Percentiles rank a stretch among this genome's conserved stretches.
These are phyloP conservation scores for Entonaema liquescens DNA, from an alignment of 495 filamentous ascomycete genomes.

Conservation along the genomic window DNA sequence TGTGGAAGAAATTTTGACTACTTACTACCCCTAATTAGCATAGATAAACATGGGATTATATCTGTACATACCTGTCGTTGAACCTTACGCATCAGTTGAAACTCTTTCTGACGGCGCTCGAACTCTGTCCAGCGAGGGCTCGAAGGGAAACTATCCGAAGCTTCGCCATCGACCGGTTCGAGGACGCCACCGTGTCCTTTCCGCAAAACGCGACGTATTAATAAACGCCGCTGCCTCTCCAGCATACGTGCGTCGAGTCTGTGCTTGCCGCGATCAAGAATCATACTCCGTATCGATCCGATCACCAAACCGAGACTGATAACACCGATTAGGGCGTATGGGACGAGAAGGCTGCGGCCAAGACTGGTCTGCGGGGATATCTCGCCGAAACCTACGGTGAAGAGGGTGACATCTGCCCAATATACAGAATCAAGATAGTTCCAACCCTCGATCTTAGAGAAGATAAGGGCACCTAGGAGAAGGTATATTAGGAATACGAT, in stretches of 20 bases:
- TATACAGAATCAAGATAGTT: slow-evolving; percentile 80
- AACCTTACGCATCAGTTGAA: slow-evolving; percentile 83
- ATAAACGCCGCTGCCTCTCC: slow-evolving; percentile 69
- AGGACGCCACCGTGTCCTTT: slow-evolving; percentile 60
- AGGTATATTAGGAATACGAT: slow-evolving; percentile 81
- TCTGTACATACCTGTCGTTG: slow-evolving; percentile 57
- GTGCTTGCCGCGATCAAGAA: slow-evolving; percentile 77
- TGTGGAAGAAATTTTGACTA: not conserved
- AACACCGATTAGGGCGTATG: slow-evolving; percentile 82
- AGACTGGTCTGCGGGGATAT: slow-evolving; percentile 62
- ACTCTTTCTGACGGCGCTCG: slow-evolving; percentile 75
- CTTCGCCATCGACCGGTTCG: slow-evolving; percentile 54
- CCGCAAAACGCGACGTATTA: slow-evolving; percentile 61
- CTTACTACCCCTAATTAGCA: slow-evolving; percentile 32
- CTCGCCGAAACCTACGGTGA: slow-evolving; percentile 85
- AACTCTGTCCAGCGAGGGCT: slow-evolving; percentile 54
- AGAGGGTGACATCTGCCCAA: slow-evolving; percentile 83
- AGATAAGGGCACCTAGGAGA: slow-evolving; percentile 76
- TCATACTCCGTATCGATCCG: slow-evolving; percentile 80
- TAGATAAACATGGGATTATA: not conserved
- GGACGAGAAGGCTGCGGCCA: slow-evolving; percentile 75
- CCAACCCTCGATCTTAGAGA: slow-evolving; percentile 78
- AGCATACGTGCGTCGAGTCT: slow-evolving; percentile 74
- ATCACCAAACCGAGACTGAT: slow-evolving; percentile 85
- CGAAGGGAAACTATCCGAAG: slow-evolving; percentile 18